Base-by-base conservation (phyloP, 1,284 basidiomycete genomes). In the Cystobasidiaceae sp. region DNA sequence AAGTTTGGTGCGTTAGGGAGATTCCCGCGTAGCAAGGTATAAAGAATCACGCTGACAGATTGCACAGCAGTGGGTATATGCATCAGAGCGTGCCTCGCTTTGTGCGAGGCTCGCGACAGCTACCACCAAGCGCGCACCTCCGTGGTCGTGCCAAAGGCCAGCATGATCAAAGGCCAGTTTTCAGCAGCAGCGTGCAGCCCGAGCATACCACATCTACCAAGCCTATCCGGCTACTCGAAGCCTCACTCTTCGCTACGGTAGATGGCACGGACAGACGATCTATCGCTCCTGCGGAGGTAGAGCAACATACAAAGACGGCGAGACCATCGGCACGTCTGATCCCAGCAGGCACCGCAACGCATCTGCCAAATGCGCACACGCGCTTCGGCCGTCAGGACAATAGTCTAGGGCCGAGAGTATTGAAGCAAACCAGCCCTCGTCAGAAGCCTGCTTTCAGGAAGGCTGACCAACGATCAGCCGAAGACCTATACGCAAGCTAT, bases 221-320 rank as follows among this genome's bases (percentile, higher is more conserved):
- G n/a, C 50, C 50, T 8, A 7, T 25, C 41, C 32, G 50, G 7
- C 15, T 56, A 28, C 54, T 56, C 11, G 54, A 56, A 56, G 54
- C 54, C 8, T 41, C 21, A 23, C 37, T 56, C 23, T 28, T 32
- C 32, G 54, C 54, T n/a, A 56, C 41, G 11, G 23, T 44, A 27
- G 54, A 56, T 15, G 54, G 30, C 4, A 25, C 45, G 27, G 30
- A 37, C 25, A 34, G 39, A 17, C 41, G 33, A 23, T 41, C 54
- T 6, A 23, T 43, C 19, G 44, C 23, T 19, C 13, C 23, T 34
- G 32, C 32, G 5, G 9, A n/a, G n/a, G n/a, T n/a, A n/a, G n/a
- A n/a, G 54, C 25, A 56, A 33, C n/a, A 13, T 7, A 56, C 39
- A 30, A 32, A 37, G 39, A 13, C 25, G 25, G 41, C 11, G 37